Base-by-base conservation (phyloP, 2,329 filamentous ascomycete genomes). In the Colletotrichum gigasporum region DNA sequence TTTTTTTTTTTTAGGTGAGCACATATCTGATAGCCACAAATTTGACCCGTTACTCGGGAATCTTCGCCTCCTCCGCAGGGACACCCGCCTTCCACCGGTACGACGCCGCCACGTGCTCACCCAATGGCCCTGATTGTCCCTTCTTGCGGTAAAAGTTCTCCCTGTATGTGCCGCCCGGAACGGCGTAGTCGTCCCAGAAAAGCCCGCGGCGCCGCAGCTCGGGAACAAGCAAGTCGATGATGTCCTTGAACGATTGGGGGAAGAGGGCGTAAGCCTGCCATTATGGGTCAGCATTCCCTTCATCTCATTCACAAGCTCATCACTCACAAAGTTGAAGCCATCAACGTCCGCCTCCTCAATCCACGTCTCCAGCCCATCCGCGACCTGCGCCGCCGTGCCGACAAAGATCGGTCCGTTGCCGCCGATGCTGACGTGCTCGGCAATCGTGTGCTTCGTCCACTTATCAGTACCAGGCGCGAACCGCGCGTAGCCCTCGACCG, bases 381-480 rank as follows among this genome's bases (percentile, higher is more conserved):
- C 90, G 1, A 92, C 89, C 67, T 87, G 85, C 14, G 81, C 74
- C 0, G 90, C 79, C 0, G 88, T 91, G 0, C 91, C 90, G 0
- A 92, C 87, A 3, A 88, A 74, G 0, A 88, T 83, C 0, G 89
- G 86, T 0, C 90, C 89, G 16, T 91, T 83, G 2, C 90, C 90
- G 4, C 90, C 90, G 11, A 92, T 82, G 41, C 85, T 87, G 51
- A 92, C 85, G 67, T 91, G 87, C 69, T 91, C 83, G 0, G 88
- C 90, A 5, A 93, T 83, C 0, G 88, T 91, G 48, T 86, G 81
- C 73, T 92, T 92, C 1, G 90, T 93, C 91, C 91, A 93, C 70
- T 90, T 91, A 0, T 83, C 79, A 2, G 86, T 85, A 2, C 81
- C 84, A 0, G 88, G 87, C 0, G 85, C 84, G 45, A 85, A 84